Evolutionary conservation across 768 basidiomycete genomes (phyloP), one percentile per base, ranked within the genome.

Genomic region (Mycena pura): DNA sequence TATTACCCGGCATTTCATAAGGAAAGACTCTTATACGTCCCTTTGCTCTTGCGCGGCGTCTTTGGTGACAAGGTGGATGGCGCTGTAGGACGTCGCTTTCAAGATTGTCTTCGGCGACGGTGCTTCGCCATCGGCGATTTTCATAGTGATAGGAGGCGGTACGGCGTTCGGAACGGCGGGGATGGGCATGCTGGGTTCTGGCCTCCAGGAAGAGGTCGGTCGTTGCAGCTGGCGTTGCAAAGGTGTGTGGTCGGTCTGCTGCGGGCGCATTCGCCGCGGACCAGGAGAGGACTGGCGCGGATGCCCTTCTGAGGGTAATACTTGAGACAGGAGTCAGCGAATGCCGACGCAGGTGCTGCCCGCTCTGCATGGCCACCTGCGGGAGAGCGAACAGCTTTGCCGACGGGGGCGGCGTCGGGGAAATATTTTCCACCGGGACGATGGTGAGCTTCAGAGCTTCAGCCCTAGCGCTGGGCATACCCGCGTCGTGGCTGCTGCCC

Each of bases 361-460:
- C n/a, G n/a, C n/a, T n/a, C n/a, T n/a, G n/a, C n/a, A n/a, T n/a
- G n/a, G n/a, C n/a, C n/a, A n/a, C n/a, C n/a, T n/a, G n/a, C 5
- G 63, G 63, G 22, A 65, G 47, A 21, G 58, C 49, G 15, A 55
- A 54, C n/a, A 64, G 48, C 31, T 27, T 28, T 1, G 63, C 63
- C 0, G 63, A 65, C 2, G 59, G 55, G 10, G 63, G 63, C 7
- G 63, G 63, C 3, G 63, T 60, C 13, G 63, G 63, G n/a, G 63
- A 58, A 9, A 34, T 44, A 31, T 65, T 60, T 31, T 61, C 63
- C 31, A 65, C 32, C 4, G 63, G 63, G 10, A 65, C 63, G 5
- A 50, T 58, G 17, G 61, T 65, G 15, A 39, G n/a, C n/a, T n/a
- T n/a, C n/a, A 47, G 27, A 64, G 63, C 21, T 64, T 64, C 11